These are phyloP conservation scores for Carex kokanica DNA, from an alignment of 176 grass and related monocot genomes.

Conservation along the genomic window DNA sequence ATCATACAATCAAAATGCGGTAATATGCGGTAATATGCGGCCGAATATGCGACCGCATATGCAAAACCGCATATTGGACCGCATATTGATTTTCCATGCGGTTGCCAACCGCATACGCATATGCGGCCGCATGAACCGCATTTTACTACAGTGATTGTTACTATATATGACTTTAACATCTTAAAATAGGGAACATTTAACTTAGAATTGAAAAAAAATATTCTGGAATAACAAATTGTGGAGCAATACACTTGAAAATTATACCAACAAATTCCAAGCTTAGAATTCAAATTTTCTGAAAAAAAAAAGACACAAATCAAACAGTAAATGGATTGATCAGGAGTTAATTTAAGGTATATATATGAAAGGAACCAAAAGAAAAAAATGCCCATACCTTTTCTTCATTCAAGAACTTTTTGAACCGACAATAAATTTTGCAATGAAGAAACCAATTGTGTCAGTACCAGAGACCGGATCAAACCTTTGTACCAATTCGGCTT, in stretches of 20 bases:
- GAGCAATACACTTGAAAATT: not conserved
- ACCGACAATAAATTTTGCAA: conserved; percentile 72
- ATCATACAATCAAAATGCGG: no score
- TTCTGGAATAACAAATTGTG: not conserved
- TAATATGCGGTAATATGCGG: no score
- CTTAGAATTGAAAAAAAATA: not conserved
- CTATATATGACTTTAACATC: no score
- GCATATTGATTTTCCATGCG: no score
- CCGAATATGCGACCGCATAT: no score
- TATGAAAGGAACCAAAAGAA: not conserved
- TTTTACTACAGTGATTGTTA: no score
- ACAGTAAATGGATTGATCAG: not conserved
- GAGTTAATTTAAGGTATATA: not conserved
- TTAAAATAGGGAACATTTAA: not conserved
- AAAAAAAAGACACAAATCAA: not conserved
- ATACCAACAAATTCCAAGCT: not conserved
- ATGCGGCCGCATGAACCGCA: no score
- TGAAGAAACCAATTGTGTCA: conserved; percentile 97
- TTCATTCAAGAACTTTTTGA: conserved; percentile 29
- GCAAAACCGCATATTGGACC: no score
- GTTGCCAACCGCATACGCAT: no score
- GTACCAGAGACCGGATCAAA: conserved; percentile 80
- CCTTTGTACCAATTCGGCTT: conserved; percentile 86
- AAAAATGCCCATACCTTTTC: not conserved
- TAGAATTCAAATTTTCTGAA: not conserved